Base-by-base conservation (phyloP, 23 red algal species). In the Gracilaria gracilis region DNA sequence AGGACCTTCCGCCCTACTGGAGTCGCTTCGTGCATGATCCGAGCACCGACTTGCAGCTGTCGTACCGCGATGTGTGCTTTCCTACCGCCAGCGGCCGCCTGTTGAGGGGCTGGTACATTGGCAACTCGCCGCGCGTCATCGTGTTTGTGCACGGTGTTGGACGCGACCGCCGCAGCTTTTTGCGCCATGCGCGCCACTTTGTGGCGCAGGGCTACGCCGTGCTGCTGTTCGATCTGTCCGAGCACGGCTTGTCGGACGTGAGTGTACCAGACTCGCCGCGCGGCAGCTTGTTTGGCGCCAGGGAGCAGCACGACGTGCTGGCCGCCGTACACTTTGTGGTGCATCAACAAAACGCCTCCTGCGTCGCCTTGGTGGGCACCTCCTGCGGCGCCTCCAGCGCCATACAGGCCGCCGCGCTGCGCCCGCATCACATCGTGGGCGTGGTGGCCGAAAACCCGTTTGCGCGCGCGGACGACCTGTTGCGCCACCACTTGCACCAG, bases 401-500 rank as follows among this genome's bases (percentile, higher is more conserved):
- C 8, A 90, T 98, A 23, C 82, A 93, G 29, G 96, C 96, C 27
- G 91, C 92, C 9, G 90, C 96, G n/a, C 9, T 81, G 15, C 82
- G 55, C 12, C 44, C 86, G 29, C 24, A 81, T 28, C 61, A 77
- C 16, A 71, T 94, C 17, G 90, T 57, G 31, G 77, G 76, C 31
- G 82, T 98, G 71, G 87, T 98, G 4, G 96, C 93, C 11, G 96
- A 98, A 61, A 98, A 98, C 62, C 96, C 96, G 0, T 95, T 98
- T 59, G 65, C 96, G 3, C 75, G 93, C 9, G 89, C 96, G 9
- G 94, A 85, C 20, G 83, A 94, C 20, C 86, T 98, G 47, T 82
- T 98, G 29, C 32, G 69, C 0, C 93, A 93, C 57, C 96, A 98
- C 67, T 66, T 98, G 67, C 75, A 93, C 28, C 65, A 66, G 37